A percentile compares a stretch with the other conserved stretches of the same genome.
These are phyloP conservation scores for Aspergillus fischeri DNA, from an alignment of 2,329 filamentous ascomycete species.

Conservation along the genomic window DNA sequence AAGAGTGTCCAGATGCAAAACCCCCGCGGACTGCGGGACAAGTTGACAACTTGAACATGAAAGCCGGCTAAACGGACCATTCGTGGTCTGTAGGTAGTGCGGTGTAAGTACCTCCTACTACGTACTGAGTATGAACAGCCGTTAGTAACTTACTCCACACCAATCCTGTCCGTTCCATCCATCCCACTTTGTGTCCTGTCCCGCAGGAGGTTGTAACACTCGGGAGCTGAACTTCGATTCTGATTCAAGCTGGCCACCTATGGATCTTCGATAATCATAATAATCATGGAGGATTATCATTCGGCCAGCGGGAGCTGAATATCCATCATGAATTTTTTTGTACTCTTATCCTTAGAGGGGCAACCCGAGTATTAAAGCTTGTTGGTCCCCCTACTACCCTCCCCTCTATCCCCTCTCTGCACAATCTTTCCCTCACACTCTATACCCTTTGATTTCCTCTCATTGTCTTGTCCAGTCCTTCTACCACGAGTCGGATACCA, in stretches of 20 bases:
- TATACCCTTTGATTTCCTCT: background rate
- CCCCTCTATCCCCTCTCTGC: conserved; percentile 8
- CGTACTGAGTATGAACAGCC: background rate
- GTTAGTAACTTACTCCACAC: background rate
- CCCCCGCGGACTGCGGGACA: background rate
- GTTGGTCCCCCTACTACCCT: conserved; percentile 11
- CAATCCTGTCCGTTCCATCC: background rate
- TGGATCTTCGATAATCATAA: background rate
- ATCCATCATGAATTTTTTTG: conserved; percentile 5
- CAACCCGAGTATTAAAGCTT: conserved; percentile 16
- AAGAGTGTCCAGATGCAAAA: background rate
- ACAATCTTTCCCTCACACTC: conserved; percentile 4
- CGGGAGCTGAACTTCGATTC: background rate
- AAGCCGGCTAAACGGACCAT: background rate
- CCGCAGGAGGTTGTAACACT: conserved; percentile 6
- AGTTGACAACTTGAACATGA: background rate
- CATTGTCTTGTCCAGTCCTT: background rate
- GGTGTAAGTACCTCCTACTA: background rate
- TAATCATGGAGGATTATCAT: background rate
- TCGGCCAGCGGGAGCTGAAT: background rate
- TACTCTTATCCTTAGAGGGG: conserved; percentile 13
- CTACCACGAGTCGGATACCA: conserved; percentile 12
- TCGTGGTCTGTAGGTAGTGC: background rate
- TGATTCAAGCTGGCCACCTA: background rate
- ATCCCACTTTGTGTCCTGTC: conserved; percentile 1